Evolutionary conservation across 2,329 filamentous ascomycete species (phyloP).

Genomic region (Aureobasidium sp.): DNA sequence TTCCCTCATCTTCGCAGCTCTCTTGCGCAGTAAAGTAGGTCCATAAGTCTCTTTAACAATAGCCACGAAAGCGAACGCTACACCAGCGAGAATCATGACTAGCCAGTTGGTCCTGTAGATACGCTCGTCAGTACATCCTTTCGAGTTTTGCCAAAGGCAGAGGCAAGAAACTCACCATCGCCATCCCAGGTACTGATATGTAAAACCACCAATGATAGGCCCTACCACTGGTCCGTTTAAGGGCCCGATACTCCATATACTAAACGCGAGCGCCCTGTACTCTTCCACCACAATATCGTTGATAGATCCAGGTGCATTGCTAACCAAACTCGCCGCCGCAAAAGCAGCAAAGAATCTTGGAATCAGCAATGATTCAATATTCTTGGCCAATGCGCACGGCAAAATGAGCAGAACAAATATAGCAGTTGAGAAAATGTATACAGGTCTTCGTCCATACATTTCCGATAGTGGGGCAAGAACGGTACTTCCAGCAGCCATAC

Average conservation of each 20-base stretch:
- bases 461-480: slow-evolving; percentile 68
- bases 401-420: slow-evolving; percentile 63
- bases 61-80: slow-evolving; percentile 52
- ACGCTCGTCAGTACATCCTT: not conserved
- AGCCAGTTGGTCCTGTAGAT: slow-evolving; percentile 31
- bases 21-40: slow-evolving; percentile 61
- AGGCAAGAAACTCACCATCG: slow-evolving; percentile 62
- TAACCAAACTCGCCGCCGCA: slow-evolving; percentile 72
- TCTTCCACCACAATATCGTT: slow-evolving; percentile 78
- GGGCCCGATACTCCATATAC: slow-evolving; percentile 75
- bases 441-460: slow-evolving; percentile 58
- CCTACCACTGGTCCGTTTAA: slow-evolving; percentile 63
- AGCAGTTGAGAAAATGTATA: slow-evolving; percentile 61
- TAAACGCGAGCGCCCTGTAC: slow-evolving; percentile 73
- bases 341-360: slow-evolving; percentile 68
- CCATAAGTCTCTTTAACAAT: slow-evolving; percentile 69
- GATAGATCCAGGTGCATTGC: slow-evolving; percentile 75
- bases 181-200: slow-evolving; percentile 74
- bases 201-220: slow-evolving; percentile 73
- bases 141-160: slow-evolving; percentile 11
- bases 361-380: slow-evolving; percentile 61
- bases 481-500: slow-evolving; percentile 64
- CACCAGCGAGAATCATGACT: slow-evolving; percentile 62
- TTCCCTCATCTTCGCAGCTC: slow-evolving; percentile 57
- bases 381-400: slow-evolving; percentile 63